phyloP scores from a whole-genome alignment of 495 filamentous ascomycete genomes.

The Aspergillus leporis region DNA sequence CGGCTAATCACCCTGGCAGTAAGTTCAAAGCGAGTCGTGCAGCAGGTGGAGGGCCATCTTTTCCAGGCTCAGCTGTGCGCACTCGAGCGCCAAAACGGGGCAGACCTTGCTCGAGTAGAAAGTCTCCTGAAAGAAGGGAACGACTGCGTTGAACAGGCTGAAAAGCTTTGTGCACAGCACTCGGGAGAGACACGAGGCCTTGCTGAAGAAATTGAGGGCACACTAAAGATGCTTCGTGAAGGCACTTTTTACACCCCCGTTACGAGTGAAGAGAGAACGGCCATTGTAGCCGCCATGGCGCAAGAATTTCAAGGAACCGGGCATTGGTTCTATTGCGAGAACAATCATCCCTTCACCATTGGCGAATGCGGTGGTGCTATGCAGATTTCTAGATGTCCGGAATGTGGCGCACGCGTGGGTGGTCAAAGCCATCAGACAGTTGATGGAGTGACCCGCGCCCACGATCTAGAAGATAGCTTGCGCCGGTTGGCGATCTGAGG shows the following conservation, averaged over 20 bases:
- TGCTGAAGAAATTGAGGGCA: constrained; percentile 17
- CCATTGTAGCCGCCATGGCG: constrained; percentile 53
- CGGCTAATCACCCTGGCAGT: constrained; percentile 18
- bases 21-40: constrained; percentile 14
- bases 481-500: neutral
- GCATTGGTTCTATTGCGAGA: constrained; percentile 69
- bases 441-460: neutral
- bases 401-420: neutral
- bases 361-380: constrained; percentile 75
- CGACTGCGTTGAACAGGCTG: constrained; percentile 29
- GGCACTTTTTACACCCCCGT: constrained; percentile 44
- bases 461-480: neutral
- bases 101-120: constrained; percentile 11
- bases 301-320: constrained; percentile 54
- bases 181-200: constrained; percentile 13
- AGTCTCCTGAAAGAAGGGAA: constrained; percentile 25
- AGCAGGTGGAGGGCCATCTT: constrained; percentile 34
- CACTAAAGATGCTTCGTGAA: constrained; percentile 16
- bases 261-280: constrained; percentile 46
- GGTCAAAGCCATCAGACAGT: neutral
- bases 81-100: constrained; percentile 30
- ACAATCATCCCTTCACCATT: constrained; percentile 71
- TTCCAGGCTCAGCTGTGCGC: constrained; percentile 38
- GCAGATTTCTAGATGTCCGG: constrained; percentile 37
- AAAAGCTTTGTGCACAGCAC: constrained; percentile 8